Base-by-base conservation (phyloP, 768 basidiomycete genomes). In the Pisolithus marmoratus region DNA sequence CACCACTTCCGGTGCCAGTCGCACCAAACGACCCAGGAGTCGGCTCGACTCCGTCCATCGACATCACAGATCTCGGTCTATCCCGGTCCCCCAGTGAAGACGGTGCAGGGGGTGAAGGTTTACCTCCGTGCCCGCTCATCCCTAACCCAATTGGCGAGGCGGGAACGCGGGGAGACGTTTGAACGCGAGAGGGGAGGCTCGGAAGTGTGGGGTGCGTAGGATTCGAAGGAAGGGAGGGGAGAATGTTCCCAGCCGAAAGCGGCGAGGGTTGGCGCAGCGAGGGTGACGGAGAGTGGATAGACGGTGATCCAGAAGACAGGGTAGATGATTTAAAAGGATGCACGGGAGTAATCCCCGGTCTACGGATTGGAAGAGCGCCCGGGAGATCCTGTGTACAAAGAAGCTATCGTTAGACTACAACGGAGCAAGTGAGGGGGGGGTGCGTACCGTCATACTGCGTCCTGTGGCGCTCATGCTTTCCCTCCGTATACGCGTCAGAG, bases 321-420 rank as follows among this genome's bases (percentile, higher is more conserved):
- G 78, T 75, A 9, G 75, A 73, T 6, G 76, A 72, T 58, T 78
- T 79, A 71, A 79, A 79, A 15, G 76, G 74, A 51, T 75, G 70
- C 2, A 78, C 69, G 0, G 70, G 60, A 31, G 66, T 71, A 20
- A 78, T 67, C 24, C 68, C 70, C 4, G 74, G 69, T 42, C 65
- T 68, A 15, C 76, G 74, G n/a, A 78, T 77, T 3, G 75, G 75
- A 12, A 78, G 51, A 6, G 74, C 66, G 24, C 68, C 67, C 1
- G 69, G 71, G 29, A 67, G 65, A 56, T 74, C 68, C 72, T 72
- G 46, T 23, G 27, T 15, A 23, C 5, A 36, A 49, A 43, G 9
- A 29, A 29, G 29, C 11, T 29, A 34, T 34, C 34, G 14, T 34
- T 34, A 15, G 12, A 34, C 34, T 15, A 15, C 12, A 48, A 27